Percentiles rank a stretch among this genome's conserved stretches.
These are phyloP conservation scores for Pyrus pyrifolia DNA, from an alignment of 306 rosid genomes.

Conservation along the genomic window DNA sequence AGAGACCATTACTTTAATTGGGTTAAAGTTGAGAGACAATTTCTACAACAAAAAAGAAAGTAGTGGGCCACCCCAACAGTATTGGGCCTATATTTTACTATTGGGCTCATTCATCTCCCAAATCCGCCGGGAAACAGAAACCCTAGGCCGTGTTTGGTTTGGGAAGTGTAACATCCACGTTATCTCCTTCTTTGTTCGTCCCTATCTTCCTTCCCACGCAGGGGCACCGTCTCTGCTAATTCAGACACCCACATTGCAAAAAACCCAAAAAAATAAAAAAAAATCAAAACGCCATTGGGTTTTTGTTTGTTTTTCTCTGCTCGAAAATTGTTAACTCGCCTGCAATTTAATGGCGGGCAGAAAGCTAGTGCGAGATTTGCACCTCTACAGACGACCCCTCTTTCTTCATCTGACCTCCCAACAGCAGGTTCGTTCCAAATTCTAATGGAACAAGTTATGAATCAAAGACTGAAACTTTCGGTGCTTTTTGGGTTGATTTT, in stretches of 20 bases:
- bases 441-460: not conserved
- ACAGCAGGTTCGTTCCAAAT: constrained; percentile 33
- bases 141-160: not conserved
- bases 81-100: not conserved
- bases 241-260: not conserved
- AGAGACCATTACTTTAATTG: rapidly evolving
- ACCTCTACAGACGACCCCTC: constrained; percentile 40
- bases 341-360: constrained; percentile 40
- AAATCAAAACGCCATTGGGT: not conserved
- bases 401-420: constrained; percentile 34
- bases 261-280: no score
- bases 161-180: not conserved
- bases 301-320: not conserved
- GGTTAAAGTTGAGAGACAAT: no score
- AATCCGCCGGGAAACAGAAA: not conserved
- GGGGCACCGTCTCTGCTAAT: not conserved
- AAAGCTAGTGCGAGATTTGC: constrained; percentile 71
- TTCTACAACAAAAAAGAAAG: no score
- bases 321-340: not conserved
- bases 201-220: constrained; percentile 10
- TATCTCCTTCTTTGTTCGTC: not conserved
- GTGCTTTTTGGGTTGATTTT: not conserved
- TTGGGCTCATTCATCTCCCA: not conserved
- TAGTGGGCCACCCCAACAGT: not conserved
- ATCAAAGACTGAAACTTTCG: not conserved